Base-by-base conservation (phyloP, 2,329 filamentous ascomycete genomes). In the Aureobasidium vineae region DNA sequence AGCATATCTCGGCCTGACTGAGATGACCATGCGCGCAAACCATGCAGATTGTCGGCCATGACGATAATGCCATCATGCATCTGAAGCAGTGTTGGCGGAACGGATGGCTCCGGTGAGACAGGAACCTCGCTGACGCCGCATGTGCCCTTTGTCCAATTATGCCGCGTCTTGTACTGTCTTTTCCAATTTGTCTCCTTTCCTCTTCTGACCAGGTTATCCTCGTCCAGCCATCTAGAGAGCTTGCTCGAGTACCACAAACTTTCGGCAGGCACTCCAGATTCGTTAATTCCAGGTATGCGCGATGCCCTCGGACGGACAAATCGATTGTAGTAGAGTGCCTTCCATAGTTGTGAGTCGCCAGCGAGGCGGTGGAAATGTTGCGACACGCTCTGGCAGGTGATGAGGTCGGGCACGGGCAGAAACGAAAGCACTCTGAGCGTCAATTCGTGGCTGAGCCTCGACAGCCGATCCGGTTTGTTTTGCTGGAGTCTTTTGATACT, bases 341-440 rank as follows among this genome's bases (percentile, higher is more conserved):
- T 95, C 95, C 95, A 99, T 66, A 98, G 80, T 75, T 97, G 92
- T 0, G 90, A 89, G 76, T 98, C 95, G 65, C 85, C 83, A 8
- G 91, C 85, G 21, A 98, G 83, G 45, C 82, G 82, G 71, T 87
- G 83, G 73, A 96, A 90, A 67, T 90, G 91, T 64, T 80, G 86
- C 1, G 92, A 97, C n/a, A 93, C 83, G 65, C 83, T 83, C 76
- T 88, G 84, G 71, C 84, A 86, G 63, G 81, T 79, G 63, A 92
- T 82, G 10, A 98, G 84, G 33, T 88, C 85, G 8, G 83, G 79
- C 36, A 91, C 85, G 2, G 89, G 80, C n/a, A 97, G 82, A 74
- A 86, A 90, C 5, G 90, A 90, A 41, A 97, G 82, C 68, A 97
- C 90, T 71, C 92, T 90, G 66, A 98, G 80, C 38, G 97, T 84